These are phyloP conservation scores for Pseudogymnoascus sp. DNA, from an alignment of 2,329 filamentous ascomycete genomes.

Conservation along the genomic window DNA sequence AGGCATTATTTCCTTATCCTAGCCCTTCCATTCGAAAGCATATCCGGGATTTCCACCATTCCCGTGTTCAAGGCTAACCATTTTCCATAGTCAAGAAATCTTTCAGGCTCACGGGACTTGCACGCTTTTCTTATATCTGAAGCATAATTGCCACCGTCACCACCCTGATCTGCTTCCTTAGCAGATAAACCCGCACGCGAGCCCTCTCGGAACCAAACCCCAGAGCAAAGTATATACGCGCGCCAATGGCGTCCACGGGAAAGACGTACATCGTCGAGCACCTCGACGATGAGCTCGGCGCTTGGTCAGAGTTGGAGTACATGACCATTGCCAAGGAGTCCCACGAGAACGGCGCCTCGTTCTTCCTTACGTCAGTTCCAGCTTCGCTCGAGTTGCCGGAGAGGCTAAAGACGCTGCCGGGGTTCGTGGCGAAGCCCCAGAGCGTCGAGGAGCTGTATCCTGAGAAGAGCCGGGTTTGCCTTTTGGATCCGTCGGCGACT, in stretches of 20 bases:
- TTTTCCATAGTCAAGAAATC: neutral
- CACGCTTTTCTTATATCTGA: neutral
- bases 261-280: slow-evolving; percentile 94
- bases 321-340: slow-evolving; percentile 78
- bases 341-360: slow-evolving; percentile 54
- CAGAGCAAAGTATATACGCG: neutral
- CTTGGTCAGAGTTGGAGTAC: slow-evolving; percentile 94
- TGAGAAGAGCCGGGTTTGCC: slow-evolving; percentile 69
- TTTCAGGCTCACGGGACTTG: neutral
- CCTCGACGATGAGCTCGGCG: slow-evolving; percentile 86
- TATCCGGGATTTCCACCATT: neutral
- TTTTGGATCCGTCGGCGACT: slow-evolving; percentile 78
- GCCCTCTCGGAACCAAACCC: neutral
- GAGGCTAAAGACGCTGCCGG: slow-evolving; percentile 45
- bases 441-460: slow-evolving; percentile 78
- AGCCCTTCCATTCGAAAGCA: neutral
- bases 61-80: neutral
- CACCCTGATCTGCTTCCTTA: neutral
- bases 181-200: too few relatives aligned
- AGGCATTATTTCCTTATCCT: neutral
- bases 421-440: slow-evolving; percentile 63
- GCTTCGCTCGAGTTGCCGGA: slow-evolving; percentile 57
- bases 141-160: neutral
- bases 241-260: slow-evolving; percentile 33
- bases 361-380: slow-evolving; percentile 78